phyloP scores from a whole-genome alignment of 2,329 filamentous ascomycete species.

The Aspergillus luchuensis region DNA sequence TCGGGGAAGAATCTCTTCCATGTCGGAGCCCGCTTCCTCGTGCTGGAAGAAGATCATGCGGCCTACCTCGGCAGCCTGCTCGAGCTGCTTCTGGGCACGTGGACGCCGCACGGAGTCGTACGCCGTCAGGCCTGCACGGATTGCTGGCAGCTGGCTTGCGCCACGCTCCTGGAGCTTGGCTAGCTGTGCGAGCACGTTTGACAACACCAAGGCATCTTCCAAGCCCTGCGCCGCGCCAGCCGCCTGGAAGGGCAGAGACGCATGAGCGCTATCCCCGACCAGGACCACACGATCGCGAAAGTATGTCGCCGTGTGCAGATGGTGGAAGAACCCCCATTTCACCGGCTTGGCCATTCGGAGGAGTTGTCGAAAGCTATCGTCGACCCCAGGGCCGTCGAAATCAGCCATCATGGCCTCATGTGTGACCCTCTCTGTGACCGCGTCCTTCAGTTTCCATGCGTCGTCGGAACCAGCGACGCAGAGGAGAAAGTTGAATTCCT shows the following conservation, averaged over 20 bases:
- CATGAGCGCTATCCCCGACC: not conserved
- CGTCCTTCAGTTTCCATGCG: not conserved
- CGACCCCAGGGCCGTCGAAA: not conserved
- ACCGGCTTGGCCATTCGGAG: not conserved
- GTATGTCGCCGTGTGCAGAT: not conserved
- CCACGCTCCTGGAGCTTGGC: not conserved
- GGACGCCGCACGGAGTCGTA: not conserved
- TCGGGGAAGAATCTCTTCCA: not conserved
- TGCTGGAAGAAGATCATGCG: not conserved
- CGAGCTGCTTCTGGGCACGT: not conserved
- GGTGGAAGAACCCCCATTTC: not conserved
- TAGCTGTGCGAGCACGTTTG: not conserved
- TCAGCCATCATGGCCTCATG: not conserved
- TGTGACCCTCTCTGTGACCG: not conserved
- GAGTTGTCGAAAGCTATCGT: not conserved
- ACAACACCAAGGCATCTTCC: not conserved
- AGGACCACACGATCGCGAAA: not conserved
- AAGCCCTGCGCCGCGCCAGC: not conserved
- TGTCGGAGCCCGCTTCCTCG: not conserved
- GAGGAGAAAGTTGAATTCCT: conserved; percentile 1
- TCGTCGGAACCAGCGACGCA: not conserved
- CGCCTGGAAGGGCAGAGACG: not conserved
- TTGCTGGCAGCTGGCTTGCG: not conserved
- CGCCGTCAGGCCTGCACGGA: not conserved
- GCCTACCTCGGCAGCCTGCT: not conserved